phyloP scores from a whole-genome alignment of 1,284 basidiomycete genomes.

The Xerocomus minutiporus region DNA sequence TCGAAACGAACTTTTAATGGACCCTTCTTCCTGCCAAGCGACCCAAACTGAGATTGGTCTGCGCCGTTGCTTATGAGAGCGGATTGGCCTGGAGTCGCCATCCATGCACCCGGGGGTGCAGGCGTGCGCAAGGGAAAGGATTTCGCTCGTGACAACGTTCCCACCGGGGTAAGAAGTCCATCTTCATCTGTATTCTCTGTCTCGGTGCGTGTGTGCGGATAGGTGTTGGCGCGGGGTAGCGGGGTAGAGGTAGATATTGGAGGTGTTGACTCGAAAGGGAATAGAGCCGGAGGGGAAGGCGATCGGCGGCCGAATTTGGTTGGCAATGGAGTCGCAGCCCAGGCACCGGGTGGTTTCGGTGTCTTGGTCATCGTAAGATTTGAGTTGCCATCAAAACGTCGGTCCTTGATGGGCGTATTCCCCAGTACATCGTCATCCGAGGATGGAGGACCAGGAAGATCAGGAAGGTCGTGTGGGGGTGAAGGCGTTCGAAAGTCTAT shows the following conservation, averaged over 20 bases:
- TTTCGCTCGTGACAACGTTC: conserved; percentile 42
- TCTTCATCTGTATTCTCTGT: conserved; percentile 21
- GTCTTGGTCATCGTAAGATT: conserved; percentile 49
- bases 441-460: conserved; percentile 55
- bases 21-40: conserved; percentile 35
- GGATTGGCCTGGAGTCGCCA: conserved; percentile 51
- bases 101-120: conserved; percentile 67
- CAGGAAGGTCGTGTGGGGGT: conserved; percentile 52
- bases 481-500: conserved; percentile 57
- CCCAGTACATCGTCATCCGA: conserved; percentile 40
- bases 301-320: conserved; percentile 14
- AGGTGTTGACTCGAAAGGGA: conserved; percentile 33
- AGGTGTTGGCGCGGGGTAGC: conserved; percentile 25
- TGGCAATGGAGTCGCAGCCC: conserved; percentile 55
- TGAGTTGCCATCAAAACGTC: conserved; percentile 20
- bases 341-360: conserved; percentile 66
- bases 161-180: conserved; percentile 41
- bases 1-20: conserved; percentile 67
- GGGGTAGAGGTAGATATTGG: conserved; percentile 28
- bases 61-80: conserved; percentile 10
- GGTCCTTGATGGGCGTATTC: conserved; percentile 23
- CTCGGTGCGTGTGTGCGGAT: conserved; percentile 22
- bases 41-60: conserved; percentile 33
- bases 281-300: conserved; percentile 24
- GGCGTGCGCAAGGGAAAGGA: conserved; percentile 54